These are phyloP conservation scores for Inga oerstediana DNA, from an alignment of 306 rosid species.

Conservation along the genomic window DNA sequence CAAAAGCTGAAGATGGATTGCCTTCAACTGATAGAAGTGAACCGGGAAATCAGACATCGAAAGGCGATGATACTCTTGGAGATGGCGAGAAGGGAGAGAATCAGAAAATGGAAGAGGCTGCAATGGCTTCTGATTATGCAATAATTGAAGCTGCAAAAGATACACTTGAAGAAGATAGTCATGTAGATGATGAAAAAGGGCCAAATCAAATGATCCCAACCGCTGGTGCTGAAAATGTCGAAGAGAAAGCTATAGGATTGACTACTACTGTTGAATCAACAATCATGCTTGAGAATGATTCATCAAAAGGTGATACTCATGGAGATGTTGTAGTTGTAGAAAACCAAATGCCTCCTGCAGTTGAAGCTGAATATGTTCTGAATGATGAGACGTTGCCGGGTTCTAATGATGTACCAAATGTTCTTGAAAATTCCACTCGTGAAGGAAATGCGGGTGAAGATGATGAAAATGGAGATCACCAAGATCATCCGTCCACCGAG, in stretches of 20 bases:
- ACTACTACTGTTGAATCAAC: constrained; percentile 37
- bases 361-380: constrained; percentile 28
- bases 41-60: constrained; percentile 32
- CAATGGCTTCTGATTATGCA: constrained; percentile 37
- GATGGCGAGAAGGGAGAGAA: constrained; percentile 41
- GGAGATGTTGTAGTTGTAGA: constrained; percentile 30
- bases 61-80: constrained; percentile 26
- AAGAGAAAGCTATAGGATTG: constrained; percentile 29
- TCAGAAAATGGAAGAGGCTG: constrained; percentile 34
- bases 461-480: neutral
- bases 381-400: neutral
- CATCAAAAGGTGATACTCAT: neutral
- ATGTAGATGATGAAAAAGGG: constrained; percentile 35
- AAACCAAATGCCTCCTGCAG: constrained; percentile 28
- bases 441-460: constrained; percentile 16
- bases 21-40: constrained; percentile 17
- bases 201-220: constrained; percentile 37
- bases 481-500: neutral
- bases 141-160: constrained; percentile 41
- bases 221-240: constrained; percentile 33
- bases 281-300: constrained; percentile 21
- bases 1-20: constrained; percentile 6
- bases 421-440: neutral
- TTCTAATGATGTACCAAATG: constrained; percentile 20
- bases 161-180: constrained; percentile 28